Evolutionary conservation across 2,329 filamentous ascomycete genomes (phyloP).

Genomic region (Balansia obtecta): DNA sequence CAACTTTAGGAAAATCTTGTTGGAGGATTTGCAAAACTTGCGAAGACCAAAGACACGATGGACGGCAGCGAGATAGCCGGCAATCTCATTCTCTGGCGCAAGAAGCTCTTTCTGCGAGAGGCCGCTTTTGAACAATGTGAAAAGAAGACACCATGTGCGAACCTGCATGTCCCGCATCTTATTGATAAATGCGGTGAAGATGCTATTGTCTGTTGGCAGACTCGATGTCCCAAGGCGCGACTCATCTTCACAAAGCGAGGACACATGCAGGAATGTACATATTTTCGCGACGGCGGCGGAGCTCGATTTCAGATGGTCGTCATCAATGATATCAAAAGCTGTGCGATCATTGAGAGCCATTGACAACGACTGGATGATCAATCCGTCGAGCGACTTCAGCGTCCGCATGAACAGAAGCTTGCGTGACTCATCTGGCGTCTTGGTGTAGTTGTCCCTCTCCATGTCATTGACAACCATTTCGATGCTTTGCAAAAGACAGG

Average conservation of each 20-base stretch:
- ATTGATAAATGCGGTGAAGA: slow-evolving; percentile 40
- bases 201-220: slow-evolving; percentile 44
- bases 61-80: slow-evolving; percentile 67
- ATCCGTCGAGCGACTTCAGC: slow-evolving; percentile 66
- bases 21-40: slow-evolving; percentile 71
- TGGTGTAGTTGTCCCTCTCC: slow-evolving; percentile 49
- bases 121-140: slow-evolving; percentile 64
- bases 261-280: slow-evolving; percentile 63
- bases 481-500: slow-evolving; percentile 74
- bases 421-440: slow-evolving; percentile 50
- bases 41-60: slow-evolving; percentile 78
- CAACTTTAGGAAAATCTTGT: slow-evolving; percentile 80
- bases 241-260: slow-evolving; percentile 73
- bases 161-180: slow-evolving; percentile 81
- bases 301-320: slow-evolving; percentile 61
- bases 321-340: slow-evolving; percentile 75
- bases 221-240: slow-evolving; percentile 63
- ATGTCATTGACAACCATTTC: slow-evolving; percentile 62
- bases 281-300: slow-evolving; percentile 60
- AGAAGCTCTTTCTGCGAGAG: slow-evolving; percentile 53
- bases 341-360: slow-evolving; percentile 53
- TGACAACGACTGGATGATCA: slow-evolving; percentile 59
- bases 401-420: slow-evolving; percentile 60
- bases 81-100: slow-evolving; percentile 56
- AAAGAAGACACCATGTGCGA: slow-evolving; percentile 78